Base-by-base conservation (phyloP, 495 filamentous ascomycete species). In the Penicillium pulvis region DNA sequence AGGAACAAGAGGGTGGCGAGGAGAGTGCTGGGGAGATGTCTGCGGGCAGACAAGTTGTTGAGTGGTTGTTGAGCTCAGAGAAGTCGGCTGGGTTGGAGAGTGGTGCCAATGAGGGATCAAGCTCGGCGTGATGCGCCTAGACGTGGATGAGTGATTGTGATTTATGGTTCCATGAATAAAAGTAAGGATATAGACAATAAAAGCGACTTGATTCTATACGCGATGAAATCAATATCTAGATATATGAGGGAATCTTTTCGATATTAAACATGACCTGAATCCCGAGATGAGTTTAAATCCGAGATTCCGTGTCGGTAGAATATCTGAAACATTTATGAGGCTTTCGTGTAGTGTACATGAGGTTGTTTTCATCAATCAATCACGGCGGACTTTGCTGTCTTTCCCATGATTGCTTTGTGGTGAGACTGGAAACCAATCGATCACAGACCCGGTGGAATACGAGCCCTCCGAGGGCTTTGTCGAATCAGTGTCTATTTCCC, bases 61-160 rank as follows among this genome's bases (percentile, higher is more conserved):
- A 80, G 70, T 80, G 77, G 77, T 60, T 80, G 59, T 60, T 80
- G 60, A 65, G 66, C 45, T 75, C 72, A 44, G 77, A 78, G 62
- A 73, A 74, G 60, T 68, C 58, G 39, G 71, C 58, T 49, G 71
- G 66, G 33, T 59, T 74, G 64, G 75, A 77, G 70, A 66, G 59
- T 47, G 65, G 62, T 51, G 70, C 65, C 55, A 70, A 61, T 12
- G 65, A 70, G 56, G 68, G 63, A 4, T 56, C 58, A 56, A 47
- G 53, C 20, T 64, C 66, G 35, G 61, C 66, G 36, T 69, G 53
- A 57, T 44, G 16, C 12, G 23, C 23, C 0, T 23, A 47, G 23
- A 47, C 26, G 44, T 47, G 44, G 1, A 45, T 20, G 46, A n/a
- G 26, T 23, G 26, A 42, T 7, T 33, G 20, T 23, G 43, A 19